phyloP scores from a whole-genome alignment of 176 grass and related monocot genomes.

The Phoenix roebelenii region DNA sequence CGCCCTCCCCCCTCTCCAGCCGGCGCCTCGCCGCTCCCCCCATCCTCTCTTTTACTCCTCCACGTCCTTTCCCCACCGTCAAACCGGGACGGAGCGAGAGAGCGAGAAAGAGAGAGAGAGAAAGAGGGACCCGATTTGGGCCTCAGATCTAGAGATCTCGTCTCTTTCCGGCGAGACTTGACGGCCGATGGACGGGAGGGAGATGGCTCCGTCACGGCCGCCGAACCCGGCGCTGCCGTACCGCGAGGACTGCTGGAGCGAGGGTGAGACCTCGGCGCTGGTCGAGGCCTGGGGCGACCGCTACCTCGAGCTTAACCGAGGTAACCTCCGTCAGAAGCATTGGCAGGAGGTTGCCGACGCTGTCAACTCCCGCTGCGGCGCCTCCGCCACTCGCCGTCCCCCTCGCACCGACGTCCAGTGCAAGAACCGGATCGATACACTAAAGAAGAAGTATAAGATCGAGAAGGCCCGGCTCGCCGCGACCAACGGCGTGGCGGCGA shows the following conservation, averaged over 20 bases:
- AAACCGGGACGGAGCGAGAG: conserved; percentile 2
- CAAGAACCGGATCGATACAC: conserved; percentile 96
- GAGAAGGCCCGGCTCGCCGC: conserved; percentile 28
- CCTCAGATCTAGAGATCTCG: no score
- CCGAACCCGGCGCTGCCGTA: conserved; percentile 76
- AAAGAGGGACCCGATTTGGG: conserved; percentile 23
- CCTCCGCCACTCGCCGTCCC: conserved; percentile 50
- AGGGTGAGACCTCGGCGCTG: conserved; percentile 81
- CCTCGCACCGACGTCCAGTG: conserved; percentile 92
- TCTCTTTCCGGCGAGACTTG: no score
- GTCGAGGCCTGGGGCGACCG: conserved; percentile 80
- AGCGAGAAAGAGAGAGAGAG: conserved; percentile 4
- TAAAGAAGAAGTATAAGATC: conserved; percentile 99
- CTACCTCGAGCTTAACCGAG: conserved; percentile 81
- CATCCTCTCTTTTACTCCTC: conserved; percentile 41
- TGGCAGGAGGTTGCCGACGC: conserved; percentile 89
- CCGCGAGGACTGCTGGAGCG: conserved; percentile 99
- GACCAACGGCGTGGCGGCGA: conserved; percentile 16
- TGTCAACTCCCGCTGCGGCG: conserved; percentile 59
- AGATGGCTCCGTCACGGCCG: conserved; percentile 29
- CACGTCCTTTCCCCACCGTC: conserved; percentile 16
- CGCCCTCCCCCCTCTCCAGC: conserved; percentile 37
- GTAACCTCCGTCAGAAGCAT: conserved; percentile 97
- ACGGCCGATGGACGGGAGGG: conserved; percentile 7
- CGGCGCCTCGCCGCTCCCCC: conserved; percentile 14